Evolutionary conservation across 2,329 filamentous ascomycete genomes (phyloP).

Genomic region (Torrubiellomyces zombiae): DNA sequence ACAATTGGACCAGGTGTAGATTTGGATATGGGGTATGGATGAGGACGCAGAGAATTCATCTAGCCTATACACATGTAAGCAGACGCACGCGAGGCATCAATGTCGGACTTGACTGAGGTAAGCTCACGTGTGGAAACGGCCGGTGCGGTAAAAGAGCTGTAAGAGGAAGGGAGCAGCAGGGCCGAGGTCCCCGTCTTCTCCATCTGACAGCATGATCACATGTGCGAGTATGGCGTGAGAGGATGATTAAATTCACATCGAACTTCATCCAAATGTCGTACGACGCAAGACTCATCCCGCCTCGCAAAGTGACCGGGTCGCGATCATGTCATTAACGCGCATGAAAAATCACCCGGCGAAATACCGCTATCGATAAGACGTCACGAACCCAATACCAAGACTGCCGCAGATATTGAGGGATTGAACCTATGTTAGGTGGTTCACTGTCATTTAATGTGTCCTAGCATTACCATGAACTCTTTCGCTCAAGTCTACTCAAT

Average conservation of each 20-base stretch:
- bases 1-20: slow-evolving; percentile 77
- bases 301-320: too few relatives aligned
- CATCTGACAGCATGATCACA: slow-evolving; percentile 18
- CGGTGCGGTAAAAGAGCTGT: slow-evolving; percentile 66
- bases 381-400: too few relatives aligned
- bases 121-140: slow-evolving; percentile 50
- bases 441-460: too few relatives aligned
- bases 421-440: too few relatives aligned
- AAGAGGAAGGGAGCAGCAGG: slow-evolving; percentile 67
- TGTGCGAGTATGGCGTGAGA: too few relatives aligned
- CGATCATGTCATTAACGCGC: too few relatives aligned
- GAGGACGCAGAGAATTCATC: slow-evolving; percentile 49
- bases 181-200: slow-evolving; percentile 36
- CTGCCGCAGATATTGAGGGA: too few relatives aligned
- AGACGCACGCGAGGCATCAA: not conserved
- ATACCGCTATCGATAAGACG: slow-evolving; percentile 15
- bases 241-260: too few relatives aligned
- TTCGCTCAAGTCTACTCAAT: too few relatives aligned
- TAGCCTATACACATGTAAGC: slow-evolving; percentile 28
- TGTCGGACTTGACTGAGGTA: not conserved
- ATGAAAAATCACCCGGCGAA: slow-evolving; percentile 12
- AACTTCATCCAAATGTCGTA: too few relatives aligned
- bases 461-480: too few relatives aligned
- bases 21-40: slow-evolving; percentile 52
- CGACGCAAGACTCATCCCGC: too few relatives aligned